These are phyloP conservation scores for Hanseniaspora occidentalis DNA, from an alignment of 805 yeast genomes.

Conservation along the genomic window DNA sequence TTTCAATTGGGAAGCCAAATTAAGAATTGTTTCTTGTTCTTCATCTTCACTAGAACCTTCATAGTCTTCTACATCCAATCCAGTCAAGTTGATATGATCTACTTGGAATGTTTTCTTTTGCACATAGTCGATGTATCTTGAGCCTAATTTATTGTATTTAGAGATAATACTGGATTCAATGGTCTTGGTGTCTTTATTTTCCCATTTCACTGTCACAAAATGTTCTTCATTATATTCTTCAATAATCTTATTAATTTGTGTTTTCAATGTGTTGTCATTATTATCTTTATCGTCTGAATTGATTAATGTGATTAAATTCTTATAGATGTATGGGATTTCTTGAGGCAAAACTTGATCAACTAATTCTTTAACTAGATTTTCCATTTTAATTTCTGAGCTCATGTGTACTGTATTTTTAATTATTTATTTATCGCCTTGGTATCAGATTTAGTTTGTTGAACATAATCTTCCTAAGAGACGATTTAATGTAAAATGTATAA, in stretches of 20 bases:
- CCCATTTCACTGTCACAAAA: conserved; percentile 23
- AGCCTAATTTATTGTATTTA: conserved; percentile 33
- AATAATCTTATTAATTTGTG: conserved; percentile 17
- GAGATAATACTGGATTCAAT: conserved; percentile 27
- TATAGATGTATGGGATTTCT: conserved; percentile 21
- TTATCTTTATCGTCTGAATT: conserved; percentile 24
- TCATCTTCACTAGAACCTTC: conserved; percentile 13
- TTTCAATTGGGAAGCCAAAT: not conserved
- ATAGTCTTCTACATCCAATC: conserved; percentile 39
- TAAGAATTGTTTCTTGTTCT: conserved; percentile 10
- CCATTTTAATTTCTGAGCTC: not conserved
- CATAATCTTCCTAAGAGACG: too few relatives aligned
- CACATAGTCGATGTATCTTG: conserved; percentile 45
- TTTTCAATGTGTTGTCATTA: not conserved
- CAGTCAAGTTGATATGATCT: conserved; percentile 37
- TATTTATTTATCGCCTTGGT: too few relatives aligned
- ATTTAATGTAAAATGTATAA: too few relatives aligned
- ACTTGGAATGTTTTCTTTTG: conserved; percentile 40
- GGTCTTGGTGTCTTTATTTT: conserved; percentile 12
- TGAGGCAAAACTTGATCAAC: conserved; percentile 18
- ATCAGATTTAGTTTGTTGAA: too few relatives aligned
- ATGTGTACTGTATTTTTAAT: too few relatives aligned
- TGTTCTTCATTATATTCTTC: conserved; percentile 31
- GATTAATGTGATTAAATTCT: conserved; percentile 32
- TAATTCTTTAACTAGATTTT: not conserved